Conservation (phyloP, 345 rosid species). For the Lenwebbia sp. region DNA sequence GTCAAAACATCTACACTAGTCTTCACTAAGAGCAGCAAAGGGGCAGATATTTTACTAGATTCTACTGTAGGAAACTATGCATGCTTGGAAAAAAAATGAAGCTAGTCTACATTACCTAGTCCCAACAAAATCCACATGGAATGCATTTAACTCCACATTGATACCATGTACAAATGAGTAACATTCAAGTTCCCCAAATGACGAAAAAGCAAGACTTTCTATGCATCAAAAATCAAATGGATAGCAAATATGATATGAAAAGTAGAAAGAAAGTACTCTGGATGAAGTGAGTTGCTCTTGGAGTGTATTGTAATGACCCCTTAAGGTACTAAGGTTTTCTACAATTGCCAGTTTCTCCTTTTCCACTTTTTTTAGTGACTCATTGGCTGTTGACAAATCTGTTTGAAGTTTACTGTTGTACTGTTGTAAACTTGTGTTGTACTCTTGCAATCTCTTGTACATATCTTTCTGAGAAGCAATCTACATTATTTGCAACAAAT, state of each 20-base stretch:
- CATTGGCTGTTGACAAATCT: slow-evolving; percentile 48
- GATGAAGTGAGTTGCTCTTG: slow-evolving; percentile 69
- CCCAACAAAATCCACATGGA: neutral
- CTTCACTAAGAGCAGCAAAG: neutral
- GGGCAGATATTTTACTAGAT: neutral
- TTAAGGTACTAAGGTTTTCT: slow-evolving; percentile 68
- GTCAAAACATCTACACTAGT: neutral
- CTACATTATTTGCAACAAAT: slow-evolving; percentile 22
- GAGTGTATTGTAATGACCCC: slow-evolving; percentile 74
- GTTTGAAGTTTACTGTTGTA: slow-evolving; percentile 66
- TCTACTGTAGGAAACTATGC: neutral
- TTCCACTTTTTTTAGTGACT: slow-evolving; percentile 54
- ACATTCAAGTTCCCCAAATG: neutral
- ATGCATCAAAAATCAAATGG: neutral
- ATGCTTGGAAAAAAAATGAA: neutral
- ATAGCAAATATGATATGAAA: neutral
- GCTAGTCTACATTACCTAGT: neutral
- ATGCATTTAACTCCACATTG: neutral
- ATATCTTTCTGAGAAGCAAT: slow-evolving; percentile 51
- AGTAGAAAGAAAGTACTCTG: slow-evolving; percentile 34
- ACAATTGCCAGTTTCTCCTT: slow-evolving; percentile 70
- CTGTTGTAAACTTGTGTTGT: slow-evolving; percentile 73
- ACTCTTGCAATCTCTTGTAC: slow-evolving; percentile 75
- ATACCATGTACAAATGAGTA: neutral
- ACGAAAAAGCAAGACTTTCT: neutral